Percentiles rank a stretch among this genome's conserved stretches.
Evolutionary conservation across 257 asterid species (phyloP).

Genomic region (Datura wrightii): DNA sequence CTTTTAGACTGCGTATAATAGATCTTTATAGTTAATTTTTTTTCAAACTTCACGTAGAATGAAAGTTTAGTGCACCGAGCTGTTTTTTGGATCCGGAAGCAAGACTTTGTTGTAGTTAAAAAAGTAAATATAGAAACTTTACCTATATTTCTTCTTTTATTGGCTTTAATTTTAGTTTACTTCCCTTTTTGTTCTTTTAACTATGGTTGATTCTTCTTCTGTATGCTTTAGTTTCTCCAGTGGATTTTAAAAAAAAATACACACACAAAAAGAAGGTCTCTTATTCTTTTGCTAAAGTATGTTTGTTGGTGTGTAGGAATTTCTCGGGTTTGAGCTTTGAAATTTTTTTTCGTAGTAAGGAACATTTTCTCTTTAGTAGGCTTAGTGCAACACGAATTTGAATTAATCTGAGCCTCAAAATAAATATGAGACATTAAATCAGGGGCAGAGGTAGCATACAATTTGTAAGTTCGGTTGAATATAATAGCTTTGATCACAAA

Average conservation of each 20-base stretch:
- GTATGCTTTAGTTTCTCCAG: not conserved
- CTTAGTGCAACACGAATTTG: rapidly evolving
- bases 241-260: not conserved
- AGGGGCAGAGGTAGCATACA: not conserved
- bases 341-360: not conserved
- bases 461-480: not conserved
- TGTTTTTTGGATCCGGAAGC: no score
- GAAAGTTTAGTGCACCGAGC: no score
- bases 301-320: not conserved
- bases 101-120: not conserved
- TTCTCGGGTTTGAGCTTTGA: not conserved
- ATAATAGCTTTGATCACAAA: not conserved
- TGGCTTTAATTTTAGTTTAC: not conserved
- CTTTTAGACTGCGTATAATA: no score
- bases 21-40: no score
- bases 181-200: not conserved
- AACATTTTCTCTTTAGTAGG: not conserved
- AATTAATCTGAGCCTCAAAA: not conserved
- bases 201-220: not conserved
- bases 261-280: not conserved
- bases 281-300: not conserved
- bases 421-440: not conserved
- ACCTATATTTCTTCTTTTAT: not conserved
- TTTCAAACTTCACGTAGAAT: no score
- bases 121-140: conserved; percentile 17